Conservation (phyloP, 1,284 basidiomycete species). For the Malassezia vespertilionis region DNA sequence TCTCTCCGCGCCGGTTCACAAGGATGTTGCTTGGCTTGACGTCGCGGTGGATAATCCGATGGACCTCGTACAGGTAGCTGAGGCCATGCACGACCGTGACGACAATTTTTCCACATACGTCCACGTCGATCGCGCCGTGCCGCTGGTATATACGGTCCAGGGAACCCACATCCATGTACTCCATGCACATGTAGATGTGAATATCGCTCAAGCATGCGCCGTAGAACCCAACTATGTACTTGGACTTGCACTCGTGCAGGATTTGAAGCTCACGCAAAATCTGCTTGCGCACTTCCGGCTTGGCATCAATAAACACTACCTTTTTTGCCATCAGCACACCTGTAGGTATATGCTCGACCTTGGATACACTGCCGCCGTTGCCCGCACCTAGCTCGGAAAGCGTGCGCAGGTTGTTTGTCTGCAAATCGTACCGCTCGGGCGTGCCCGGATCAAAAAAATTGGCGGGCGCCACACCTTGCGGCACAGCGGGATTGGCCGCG, state of each 20-base stretch:
- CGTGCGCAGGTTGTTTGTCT: constrained; percentile 53
- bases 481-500: too few species aligned
- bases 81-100: constrained; percentile 83
- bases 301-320: constrained; percentile 93
- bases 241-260: constrained; percentile 89
- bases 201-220: constrained; percentile 91
- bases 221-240: constrained; percentile 89
- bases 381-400: constrained; percentile 82
- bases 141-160: constrained; percentile 85
- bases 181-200: constrained; percentile 98
- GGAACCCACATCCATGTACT: constrained; percentile 71
- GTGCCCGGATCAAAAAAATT: too few species aligned
- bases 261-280: constrained; percentile 95
- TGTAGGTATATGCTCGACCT: constrained; percentile 51
- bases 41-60: constrained; percentile 98
- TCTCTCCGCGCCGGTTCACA: constrained; percentile 79
- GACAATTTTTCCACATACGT: constrained; percentile 80
- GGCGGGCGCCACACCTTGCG: too few species aligned
- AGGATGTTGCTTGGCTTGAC: constrained; percentile 99
- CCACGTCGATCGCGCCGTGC: constrained; percentile 76
- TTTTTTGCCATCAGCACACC: constrained; percentile 45
- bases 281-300: constrained; percentile 91
- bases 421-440: constrained; percentile 48
- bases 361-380: constrained; percentile 94
- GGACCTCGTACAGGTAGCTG: constrained; percentile 95